Evolutionary conservation across 139 green algal genomes (phyloP), one percentile per base, ranked within the genome.

Genomic region (Microglena sp.): DNA sequence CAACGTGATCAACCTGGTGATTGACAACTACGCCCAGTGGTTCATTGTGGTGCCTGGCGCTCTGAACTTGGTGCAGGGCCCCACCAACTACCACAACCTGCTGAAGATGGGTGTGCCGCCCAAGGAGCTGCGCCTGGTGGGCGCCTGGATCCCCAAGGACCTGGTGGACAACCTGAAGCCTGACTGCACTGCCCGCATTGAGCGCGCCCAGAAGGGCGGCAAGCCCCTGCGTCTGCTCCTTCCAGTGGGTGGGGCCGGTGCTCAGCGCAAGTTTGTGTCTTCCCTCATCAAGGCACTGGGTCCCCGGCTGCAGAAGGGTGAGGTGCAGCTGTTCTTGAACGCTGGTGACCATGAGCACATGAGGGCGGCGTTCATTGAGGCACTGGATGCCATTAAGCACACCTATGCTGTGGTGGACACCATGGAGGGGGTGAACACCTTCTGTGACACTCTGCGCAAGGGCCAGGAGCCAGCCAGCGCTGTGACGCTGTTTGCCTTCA

Each of bases 11-110:
- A 62, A 62, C 27, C 31, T 28, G 24, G 55, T 62, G 5, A 62
- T 62, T 5, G 55, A 62, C 55, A 62, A 62, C 55, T 30, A 62
- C 55, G 55, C 55, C 28, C 55, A 62, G 55, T 62, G 55, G 55
- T 62, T 62, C 18, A 30, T 62, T 4, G 55, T 62, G 6, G 55
- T 62, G 26, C 55, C 55, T 28, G 55, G 55, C 27, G 55, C 55
- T 22, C 55, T 62, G 28, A 62, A 62, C 55, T 29, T 62, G 55
- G 55, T 62, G 27, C 55, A 27, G 24, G 27, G 65, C 3, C 4
- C 45, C 4, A 50, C 40, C 40, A 50, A 50, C 40, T 50, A 24
- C 40, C 15, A 11, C 40, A 50, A 50, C 40, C 40, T 50, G 40
- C 40, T 50, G 40, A 50, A 50, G 40, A 50, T 50, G 40, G 40